Percentiles rank a stretch among this genome's conserved stretches.
Conservation (phyloP, 1,284 basidiomycete species). For the Ceratobasidium sp. region DNA sequence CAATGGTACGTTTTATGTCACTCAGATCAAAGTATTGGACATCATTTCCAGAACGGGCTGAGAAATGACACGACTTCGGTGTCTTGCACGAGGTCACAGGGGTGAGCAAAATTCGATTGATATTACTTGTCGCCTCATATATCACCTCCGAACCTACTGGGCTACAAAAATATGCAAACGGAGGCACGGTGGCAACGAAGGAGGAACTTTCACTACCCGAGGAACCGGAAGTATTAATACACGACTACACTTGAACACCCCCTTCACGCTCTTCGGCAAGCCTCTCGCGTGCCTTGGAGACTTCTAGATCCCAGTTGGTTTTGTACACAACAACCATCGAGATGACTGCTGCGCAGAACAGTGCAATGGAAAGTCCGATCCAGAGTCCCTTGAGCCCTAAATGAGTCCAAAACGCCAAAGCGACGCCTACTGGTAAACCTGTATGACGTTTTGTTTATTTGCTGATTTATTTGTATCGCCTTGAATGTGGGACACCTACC, state of each 20-base stretch:
- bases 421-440: constrained; percentile 44
- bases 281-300: constrained; percentile 33
- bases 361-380: constrained; percentile 42
- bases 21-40: too few species aligned
- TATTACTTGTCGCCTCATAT: too few species aligned
- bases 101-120: too few species aligned
- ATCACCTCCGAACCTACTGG: too few species aligned
- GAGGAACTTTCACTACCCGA: not conserved
- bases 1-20: too few species aligned
- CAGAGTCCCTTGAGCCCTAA: constrained; percentile 43
- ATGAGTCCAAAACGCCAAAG: constrained; percentile 27
- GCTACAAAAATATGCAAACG: too few species aligned
- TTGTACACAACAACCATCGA: constrained; percentile 30
- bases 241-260: not conserved
- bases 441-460: not conserved
- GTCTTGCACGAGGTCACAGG: too few species aligned
- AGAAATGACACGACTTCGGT: too few species aligned
- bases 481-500: constrained; percentile 31
- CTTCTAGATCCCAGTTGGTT: constrained; percentile 43
- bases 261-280: constrained; percentile 23
- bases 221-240: not conserved
- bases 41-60: too few species aligned
- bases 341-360: constrained; percentile 34
- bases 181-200: too few species aligned
- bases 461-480: too few species aligned